Evolutionary conservation across 1,284 basidiomycete genomes (phyloP).

Genomic region (Rhodotorula sp.): DNA sequence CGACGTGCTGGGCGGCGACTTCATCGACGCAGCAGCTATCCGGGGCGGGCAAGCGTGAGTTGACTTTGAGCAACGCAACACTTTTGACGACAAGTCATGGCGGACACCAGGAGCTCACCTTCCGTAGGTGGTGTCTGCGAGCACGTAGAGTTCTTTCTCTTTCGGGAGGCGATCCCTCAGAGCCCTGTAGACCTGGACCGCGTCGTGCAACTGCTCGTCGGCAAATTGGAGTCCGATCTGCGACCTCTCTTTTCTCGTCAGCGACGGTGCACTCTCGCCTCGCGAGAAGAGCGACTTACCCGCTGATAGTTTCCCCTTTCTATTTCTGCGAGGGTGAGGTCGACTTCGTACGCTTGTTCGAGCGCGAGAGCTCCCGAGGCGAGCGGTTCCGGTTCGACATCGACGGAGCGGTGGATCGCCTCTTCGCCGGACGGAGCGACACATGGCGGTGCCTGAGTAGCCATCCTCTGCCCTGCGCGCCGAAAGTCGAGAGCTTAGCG

Average conservation of each 20-base stretch:
- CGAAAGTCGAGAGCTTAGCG: too few relatives aligned
- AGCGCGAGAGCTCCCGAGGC: constrained; percentile 35
- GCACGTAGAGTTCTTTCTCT: constrained; percentile 71
- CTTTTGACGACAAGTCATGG: too few relatives aligned
- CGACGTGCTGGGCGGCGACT: constrained; percentile 88
- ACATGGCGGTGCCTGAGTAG: constrained; percentile 29
- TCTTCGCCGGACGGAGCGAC: constrained; percentile 38
- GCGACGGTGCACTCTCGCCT: not conserved
- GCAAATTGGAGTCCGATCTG: constrained; percentile 94
- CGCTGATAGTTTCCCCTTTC: constrained; percentile 50
- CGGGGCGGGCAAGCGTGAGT: not conserved
- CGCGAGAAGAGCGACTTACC: constrained; percentile 38
- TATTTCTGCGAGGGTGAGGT: constrained; percentile 49
- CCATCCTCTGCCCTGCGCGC: not conserved
- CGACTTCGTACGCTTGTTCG: constrained; percentile 52
- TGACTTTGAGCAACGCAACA: not conserved
- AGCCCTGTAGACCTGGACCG: constrained; percentile 77
- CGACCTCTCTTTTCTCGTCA: not conserved
- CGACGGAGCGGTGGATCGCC: constrained; percentile 30
- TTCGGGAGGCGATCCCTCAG: constrained; percentile 61
- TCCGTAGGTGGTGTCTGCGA: constrained; percentile 96
- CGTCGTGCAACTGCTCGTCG: constrained; percentile 83
- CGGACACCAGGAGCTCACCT: constrained; percentile 57
- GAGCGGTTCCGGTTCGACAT: constrained; percentile 28
- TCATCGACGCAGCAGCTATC: constrained; percentile 93